These are phyloP conservation scores for Pseudogymnoascus sp. DNA, from an alignment of 2,329 filamentous ascomycete species.

Conservation along the genomic window DNA sequence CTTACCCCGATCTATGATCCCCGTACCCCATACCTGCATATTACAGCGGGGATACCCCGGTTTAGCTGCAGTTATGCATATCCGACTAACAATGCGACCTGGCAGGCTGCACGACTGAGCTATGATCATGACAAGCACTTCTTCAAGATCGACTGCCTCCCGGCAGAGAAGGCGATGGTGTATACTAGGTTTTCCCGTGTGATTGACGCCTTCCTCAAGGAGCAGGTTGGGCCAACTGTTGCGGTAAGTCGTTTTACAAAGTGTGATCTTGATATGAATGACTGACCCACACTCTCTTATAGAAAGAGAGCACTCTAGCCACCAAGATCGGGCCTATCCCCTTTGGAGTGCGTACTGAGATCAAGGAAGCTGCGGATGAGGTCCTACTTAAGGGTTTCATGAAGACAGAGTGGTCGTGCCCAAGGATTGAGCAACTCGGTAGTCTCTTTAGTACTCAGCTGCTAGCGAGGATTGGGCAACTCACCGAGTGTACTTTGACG, in stretches of 20 bases:
- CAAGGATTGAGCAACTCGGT: constrained; percentile 13
- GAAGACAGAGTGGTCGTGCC: constrained; percentile 14
- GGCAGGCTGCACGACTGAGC: neutral
- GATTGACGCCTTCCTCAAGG: neutral
- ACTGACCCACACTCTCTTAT: neutral
- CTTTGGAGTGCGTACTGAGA: neutral
- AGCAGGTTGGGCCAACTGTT: neutral
- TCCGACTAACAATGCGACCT: neutral
- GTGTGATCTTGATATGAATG: neutral
- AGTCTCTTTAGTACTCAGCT: constrained; percentile 12
- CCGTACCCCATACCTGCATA: neutral
- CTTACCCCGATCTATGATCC: neutral
- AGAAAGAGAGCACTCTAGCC: neutral
- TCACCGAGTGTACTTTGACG: constrained; percentile 21
- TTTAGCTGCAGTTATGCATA: neutral
- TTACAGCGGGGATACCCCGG: neutral
- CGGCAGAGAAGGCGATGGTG: neutral
- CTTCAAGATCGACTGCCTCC: neutral
- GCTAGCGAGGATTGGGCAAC: constrained; percentile 13
- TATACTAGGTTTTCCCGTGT: neutral
- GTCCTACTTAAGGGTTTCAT: constrained; percentile 12
- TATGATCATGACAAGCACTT: constrained; percentile 5
- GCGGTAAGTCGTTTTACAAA: neutral
- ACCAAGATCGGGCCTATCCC: neutral
- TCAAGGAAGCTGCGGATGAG: neutral